These are phyloP conservation scores for Voacanga thouarsii DNA, from an alignment of 257 asterid species.

Conservation along the genomic window DNA sequence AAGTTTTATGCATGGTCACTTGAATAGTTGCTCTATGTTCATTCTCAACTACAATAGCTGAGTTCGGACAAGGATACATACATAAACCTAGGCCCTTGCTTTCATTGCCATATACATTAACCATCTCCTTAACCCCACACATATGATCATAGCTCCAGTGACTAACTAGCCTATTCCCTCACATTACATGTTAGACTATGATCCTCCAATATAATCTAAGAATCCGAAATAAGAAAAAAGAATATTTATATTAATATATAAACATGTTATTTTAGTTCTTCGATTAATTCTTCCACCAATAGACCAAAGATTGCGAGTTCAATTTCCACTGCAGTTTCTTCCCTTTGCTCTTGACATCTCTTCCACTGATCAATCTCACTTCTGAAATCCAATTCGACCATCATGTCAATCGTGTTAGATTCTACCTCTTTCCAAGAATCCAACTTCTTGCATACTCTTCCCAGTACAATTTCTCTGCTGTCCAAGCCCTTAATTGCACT, in stretches of 20 bases:
- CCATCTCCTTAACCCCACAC: neutral
- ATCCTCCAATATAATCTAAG: constrained; percentile 15
- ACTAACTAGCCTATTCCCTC: neutral
- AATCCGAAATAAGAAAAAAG: neutral
- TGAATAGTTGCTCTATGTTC: no score
- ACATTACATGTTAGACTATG: constrained; percentile 12
- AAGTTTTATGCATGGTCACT: no score
- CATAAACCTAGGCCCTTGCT: neutral
- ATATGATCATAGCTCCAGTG: neutral
- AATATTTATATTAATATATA: neutral
- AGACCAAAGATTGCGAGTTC: constrained; percentile 38
- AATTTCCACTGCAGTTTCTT: constrained; percentile 43
- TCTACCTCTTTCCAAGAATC: constrained; percentile 52
- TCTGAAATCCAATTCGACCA: constrained; percentile 53
- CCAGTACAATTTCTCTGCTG: constrained; percentile 30
- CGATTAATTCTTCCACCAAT: constrained; percentile 42
- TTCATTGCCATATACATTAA: constrained; percentile 2
- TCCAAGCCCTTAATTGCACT: constrained; percentile 18
- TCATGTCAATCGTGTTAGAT: constrained; percentile 53
- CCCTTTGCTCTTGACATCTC: constrained; percentile 32
- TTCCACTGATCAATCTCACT: constrained; percentile 43
- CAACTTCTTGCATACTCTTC: constrained; percentile 42
- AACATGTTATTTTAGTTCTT: constrained; percentile 24
- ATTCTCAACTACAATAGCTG: neutral
- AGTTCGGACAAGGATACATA: neutral